Conservation (phyloP, 2,329 filamentous ascomycete species). For the Plectosphaerella cucumerina region DNA sequence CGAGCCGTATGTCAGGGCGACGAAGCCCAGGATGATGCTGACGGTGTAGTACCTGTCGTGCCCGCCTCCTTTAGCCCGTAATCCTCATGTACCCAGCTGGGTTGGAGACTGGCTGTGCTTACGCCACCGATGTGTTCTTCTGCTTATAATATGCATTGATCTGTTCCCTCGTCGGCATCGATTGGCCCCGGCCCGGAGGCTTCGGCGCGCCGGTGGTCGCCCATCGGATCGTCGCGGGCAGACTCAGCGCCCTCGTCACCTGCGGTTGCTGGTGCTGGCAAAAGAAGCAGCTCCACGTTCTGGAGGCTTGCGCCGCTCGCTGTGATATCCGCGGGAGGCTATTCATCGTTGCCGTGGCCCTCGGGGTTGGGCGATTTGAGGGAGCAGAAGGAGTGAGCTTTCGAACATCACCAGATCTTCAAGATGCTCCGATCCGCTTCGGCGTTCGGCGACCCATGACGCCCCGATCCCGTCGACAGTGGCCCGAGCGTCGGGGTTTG, state of each 20-base stretch:
- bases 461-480: too few relatives aligned
- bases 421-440: not conserved
- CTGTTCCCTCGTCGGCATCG: slow-evolving; percentile 51
- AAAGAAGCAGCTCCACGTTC: slow-evolving; percentile 31
- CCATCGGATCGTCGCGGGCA: slow-evolving; percentile 16
- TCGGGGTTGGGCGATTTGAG: not conserved
- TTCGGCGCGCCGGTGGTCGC: slow-evolving; percentile 26
- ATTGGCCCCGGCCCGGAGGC: slow-evolving; percentile 13
- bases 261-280: slow-evolving; percentile 28
- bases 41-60: slow-evolving; percentile 63
- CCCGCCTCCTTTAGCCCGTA: slow-evolving; percentile 12
- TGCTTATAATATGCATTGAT: slow-evolving; percentile 59
- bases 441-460: not conserved
- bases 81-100: not conserved
- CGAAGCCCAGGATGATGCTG: slow-evolving; percentile 73
- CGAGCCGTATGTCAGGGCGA: slow-evolving; percentile 76
- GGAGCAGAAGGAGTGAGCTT: not conserved
- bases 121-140: slow-evolving; percentile 61
- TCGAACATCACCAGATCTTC: slow-evolving; percentile 1
- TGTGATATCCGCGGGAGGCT: slow-evolving; percentile 29
- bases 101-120: slow-evolving; percentile 8
- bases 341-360: slow-evolving; percentile 29
- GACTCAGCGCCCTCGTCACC: slow-evolving; percentile 11
- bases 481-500: too few relatives aligned
- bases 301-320: slow-evolving; percentile 20